Percentiles rank a stretch among this genome's conserved stretches.
Conservation (phyloP, 805 yeast species). For the Cyberlindnera samutprakarnensis region DNA sequence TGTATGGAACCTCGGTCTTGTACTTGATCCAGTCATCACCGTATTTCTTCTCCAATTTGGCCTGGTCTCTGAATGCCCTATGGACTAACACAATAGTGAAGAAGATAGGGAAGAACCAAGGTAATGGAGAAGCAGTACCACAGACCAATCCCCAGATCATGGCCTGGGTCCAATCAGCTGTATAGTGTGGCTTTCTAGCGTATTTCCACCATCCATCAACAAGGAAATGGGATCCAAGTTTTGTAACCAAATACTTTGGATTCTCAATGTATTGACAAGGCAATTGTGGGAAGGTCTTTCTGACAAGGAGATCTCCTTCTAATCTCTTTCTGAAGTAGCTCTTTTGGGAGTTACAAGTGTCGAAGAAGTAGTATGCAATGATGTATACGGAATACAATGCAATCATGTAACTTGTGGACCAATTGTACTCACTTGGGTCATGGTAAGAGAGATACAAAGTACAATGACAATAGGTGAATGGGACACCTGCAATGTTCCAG, state of each 20-base stretch:
- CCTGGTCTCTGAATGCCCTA: conserved; percentile 82
- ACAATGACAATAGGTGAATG: conserved; percentile 94
- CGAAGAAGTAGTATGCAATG: conserved; percentile 84
- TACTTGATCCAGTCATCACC: conserved; percentile 93
- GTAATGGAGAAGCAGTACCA: conserved; percentile 82
- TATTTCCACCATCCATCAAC: conserved; percentile 93
- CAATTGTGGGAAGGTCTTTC: conserved; percentile 91
- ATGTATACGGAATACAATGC: conserved; percentile 50
- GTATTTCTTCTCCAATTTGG: conserved; percentile 79
- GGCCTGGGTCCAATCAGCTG: conserved; percentile 87
- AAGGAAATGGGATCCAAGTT: conserved; percentile 75
- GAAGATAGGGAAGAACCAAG: conserved; percentile 94
- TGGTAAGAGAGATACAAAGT: conserved; percentile 78
- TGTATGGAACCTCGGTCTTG: conserved; percentile 79
- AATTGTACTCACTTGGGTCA: conserved; percentile 73
- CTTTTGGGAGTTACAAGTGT: conserved; percentile 92
- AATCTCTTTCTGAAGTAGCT: conserved; percentile 79
- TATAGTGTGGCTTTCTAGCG: conserved; percentile 92
- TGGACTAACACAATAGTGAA: conserved; percentile 83
- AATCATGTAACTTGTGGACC: conserved; percentile 57
- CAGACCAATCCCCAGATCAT: conserved; percentile 88
- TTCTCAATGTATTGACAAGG: conserved; percentile 77
- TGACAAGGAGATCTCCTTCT: conserved; percentile 68
- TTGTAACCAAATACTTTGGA: conserved; percentile 80
- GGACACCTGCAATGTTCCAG: conserved; percentile 99